Percentiles rank a stretch among this genome's conserved stretches.
These are phyloP conservation scores for Fusarium tuaranense DNA, from an alignment of 2,329 filamentous ascomycete genomes.

Conservation along the genomic window DNA sequence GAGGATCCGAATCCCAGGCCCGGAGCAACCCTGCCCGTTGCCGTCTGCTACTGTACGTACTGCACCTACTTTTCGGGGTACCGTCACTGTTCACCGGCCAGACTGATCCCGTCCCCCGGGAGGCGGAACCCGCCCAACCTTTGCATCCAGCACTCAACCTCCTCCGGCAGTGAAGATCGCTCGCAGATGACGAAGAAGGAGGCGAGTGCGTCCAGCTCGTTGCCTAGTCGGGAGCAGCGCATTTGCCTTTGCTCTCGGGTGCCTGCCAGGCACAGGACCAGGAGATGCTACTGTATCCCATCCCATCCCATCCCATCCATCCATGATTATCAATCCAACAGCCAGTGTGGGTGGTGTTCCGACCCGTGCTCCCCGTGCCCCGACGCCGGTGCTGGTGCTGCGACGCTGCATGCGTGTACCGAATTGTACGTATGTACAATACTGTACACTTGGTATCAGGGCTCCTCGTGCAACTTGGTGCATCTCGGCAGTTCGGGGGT, in stretches of 20 bases:
- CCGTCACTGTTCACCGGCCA: constrained; percentile 1
- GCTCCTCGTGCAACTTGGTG: neutral
- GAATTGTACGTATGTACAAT: neutral
- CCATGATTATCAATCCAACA: constrained; percentile 3
- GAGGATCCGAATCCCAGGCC: constrained; percentile 2
- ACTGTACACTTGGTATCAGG: neutral
- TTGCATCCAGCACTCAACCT: neutral
- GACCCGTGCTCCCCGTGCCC: neutral
- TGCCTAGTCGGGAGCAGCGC: neutral
- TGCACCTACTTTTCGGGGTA: neutral
- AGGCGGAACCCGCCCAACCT: constrained; percentile 5
- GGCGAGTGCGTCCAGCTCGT: constrained; percentile 6
- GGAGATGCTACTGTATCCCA: neutral
- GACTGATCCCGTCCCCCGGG: constrained; percentile 15
- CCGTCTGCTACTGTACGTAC: neutral
- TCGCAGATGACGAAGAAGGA: neutral
- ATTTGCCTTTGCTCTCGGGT: neutral
- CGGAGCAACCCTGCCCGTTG: neutral
- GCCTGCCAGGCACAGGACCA: neutral
- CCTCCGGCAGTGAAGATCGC: constrained; percentile 11
- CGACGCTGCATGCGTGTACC: neutral
- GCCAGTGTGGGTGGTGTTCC: neutral
- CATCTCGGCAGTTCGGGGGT: constrained; percentile 5
- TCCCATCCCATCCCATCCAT: neutral
- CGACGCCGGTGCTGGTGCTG: constrained; percentile 1